Conservation (phyloP, 1,284 basidiomycete species). For the Boletus chippewaensis region DNA sequence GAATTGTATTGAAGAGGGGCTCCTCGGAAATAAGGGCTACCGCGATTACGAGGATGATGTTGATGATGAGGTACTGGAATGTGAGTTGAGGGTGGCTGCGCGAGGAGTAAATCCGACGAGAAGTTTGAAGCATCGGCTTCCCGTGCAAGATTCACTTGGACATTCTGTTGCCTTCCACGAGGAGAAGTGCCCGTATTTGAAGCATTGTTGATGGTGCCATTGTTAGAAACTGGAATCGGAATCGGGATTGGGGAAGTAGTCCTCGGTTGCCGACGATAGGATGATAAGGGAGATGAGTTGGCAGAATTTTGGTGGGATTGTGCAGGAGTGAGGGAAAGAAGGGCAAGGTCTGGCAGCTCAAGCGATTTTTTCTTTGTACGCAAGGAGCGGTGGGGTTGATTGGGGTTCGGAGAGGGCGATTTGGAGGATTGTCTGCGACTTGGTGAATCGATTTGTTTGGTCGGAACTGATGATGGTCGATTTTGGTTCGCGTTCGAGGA, state of each 20-base stretch:
- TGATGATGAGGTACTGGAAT: conserved; percentile 36
- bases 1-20: conserved; percentile 32
- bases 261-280: conserved; percentile 39
- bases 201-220: conserved; percentile 32
- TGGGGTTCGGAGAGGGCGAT: conserved; percentile 34
- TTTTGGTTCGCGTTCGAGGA: conserved; percentile 30
- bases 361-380: conserved; percentile 66
- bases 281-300: conserved; percentile 37
- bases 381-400: conserved; percentile 45
- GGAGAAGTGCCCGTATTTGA: conserved; percentile 33
- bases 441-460: conserved; percentile 25
- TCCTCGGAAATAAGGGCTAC: conserved; percentile 28
- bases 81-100: conserved; percentile 39
- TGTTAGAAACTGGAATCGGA: conserved; percentile 34
- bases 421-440: conserved; percentile 19
- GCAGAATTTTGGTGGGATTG: conserved; percentile 34
- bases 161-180: conserved; percentile 31
- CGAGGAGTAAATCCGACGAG: conserved; percentile 36
- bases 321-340: conserved; percentile 48
- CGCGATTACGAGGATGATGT: conserved; percentile 30
- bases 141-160: conserved; percentile 25
- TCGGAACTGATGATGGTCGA: conserved; percentile 23
- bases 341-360: conserved; percentile 70
- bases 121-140: conserved; percentile 29
- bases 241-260: conserved; percentile 45